phyloP scores from a whole-genome alignment of 2,329 filamentous ascomycete species.

The Penicillium sp. region DNA sequence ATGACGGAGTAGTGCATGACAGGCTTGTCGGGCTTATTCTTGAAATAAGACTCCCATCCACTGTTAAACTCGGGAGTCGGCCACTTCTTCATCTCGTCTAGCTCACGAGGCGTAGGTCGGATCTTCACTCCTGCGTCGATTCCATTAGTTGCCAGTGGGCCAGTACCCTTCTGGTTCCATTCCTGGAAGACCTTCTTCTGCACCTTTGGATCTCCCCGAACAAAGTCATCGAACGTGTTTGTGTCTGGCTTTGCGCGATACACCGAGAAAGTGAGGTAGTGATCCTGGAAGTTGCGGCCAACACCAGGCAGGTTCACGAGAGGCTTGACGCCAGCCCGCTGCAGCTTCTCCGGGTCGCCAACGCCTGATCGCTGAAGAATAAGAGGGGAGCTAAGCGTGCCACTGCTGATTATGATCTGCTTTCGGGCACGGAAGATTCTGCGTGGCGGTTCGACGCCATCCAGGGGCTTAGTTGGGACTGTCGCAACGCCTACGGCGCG shows the following conservation, averaged over 20 bases:
- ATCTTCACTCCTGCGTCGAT: constrained; percentile 81
- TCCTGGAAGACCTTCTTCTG: constrained; percentile 75
- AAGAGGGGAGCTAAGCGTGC: constrained; percentile 71
- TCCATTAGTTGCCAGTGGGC: constrained; percentile 74
- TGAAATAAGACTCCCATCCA: constrained; percentile 81
- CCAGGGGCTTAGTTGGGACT: no score
- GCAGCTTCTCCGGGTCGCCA: constrained; percentile 71
- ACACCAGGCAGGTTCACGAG: constrained; percentile 67
- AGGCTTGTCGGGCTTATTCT: constrained; percentile 81
- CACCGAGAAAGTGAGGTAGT: constrained; percentile 70
- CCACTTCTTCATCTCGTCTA: constrained; percentile 69
- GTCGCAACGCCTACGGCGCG: no score
- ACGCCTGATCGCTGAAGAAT: constrained; percentile 76
- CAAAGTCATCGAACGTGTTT: constrained; percentile 80
- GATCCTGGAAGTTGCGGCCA: constrained; percentile 70
- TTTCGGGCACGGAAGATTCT: no score
- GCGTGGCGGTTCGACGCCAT: no score
- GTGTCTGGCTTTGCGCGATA: constrained; percentile 73
- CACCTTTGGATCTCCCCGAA: constrained; percentile 69
- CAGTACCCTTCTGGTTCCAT: constrained; percentile 78
- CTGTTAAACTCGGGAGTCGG: constrained; percentile 68
- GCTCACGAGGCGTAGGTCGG: constrained; percentile 67
- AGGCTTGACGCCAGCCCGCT: constrained; percentile 66
- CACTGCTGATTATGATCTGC: constrained; percentile 62
- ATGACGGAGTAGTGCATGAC: constrained; percentile 86